Conservation (phyloP, 1,284 basidiomycete species). For the Fomitiporia mediterranea region DNA sequence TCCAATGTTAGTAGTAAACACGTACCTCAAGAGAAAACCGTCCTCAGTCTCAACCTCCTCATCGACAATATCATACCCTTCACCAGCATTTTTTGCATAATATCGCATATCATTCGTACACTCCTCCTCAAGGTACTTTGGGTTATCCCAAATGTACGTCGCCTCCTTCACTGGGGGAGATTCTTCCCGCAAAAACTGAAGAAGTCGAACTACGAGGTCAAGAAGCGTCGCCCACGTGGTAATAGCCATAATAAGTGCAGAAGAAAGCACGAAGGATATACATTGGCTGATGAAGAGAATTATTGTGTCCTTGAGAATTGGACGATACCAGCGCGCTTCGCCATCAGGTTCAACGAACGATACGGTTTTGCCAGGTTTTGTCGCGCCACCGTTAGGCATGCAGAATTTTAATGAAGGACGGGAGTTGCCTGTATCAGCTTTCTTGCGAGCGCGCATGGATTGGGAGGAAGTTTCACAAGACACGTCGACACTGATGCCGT, state of each 20-base stretch:
- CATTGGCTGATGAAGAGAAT: conserved; percentile 40
- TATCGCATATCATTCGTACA: conserved; percentile 49
- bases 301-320: conserved; percentile 20
- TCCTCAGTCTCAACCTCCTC: conserved; percentile 54
- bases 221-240: conserved; percentile 35
- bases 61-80: conserved; percentile 51
- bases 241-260: conserved; percentile 41
- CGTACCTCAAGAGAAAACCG: conserved; percentile 45
- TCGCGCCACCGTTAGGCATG: not conserved
- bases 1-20: no score
- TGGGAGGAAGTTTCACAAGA: not conserved
- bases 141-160: conserved; percentile 42
- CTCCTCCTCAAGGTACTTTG: conserved; percentile 42
- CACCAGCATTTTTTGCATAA: conserved; percentile 43
- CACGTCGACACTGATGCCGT: not conserved
- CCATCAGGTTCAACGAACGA: conserved; percentile 10
- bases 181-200: conserved; percentile 29
- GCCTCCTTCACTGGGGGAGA: conserved; percentile 3
- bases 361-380: conserved; percentile 13
- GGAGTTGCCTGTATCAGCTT: not conserved
- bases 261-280: conserved; percentile 42
- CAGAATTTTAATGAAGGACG: not conserved
- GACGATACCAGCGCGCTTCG: not conserved
- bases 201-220: conserved; percentile 28
- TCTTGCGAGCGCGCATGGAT: conserved; percentile 1